Evolutionary conservation across 108 stramenopile genomes (phyloP).

Genomic region (Stephanodiscus minutulus): DNA sequence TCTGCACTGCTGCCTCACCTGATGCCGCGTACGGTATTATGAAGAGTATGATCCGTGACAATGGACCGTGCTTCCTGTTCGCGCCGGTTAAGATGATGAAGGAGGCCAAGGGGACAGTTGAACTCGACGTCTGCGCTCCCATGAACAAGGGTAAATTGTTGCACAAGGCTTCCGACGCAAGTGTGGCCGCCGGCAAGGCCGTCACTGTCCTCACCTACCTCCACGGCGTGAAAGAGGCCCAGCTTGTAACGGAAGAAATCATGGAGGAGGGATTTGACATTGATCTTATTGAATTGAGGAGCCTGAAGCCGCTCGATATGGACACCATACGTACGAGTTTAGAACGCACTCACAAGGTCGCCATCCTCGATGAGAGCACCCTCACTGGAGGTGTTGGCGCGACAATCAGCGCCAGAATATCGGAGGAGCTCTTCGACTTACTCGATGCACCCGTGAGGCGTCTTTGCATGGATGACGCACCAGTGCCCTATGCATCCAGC

Average conservation of each 20-base stretch:
- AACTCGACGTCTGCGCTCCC: conserved; percentile 89
- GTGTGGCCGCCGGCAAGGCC: conserved; percentile 81
- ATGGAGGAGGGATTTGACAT: conserved; percentile 93
- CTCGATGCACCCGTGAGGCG: conserved; percentile 96
- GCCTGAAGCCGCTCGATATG: conserved; percentile 97
- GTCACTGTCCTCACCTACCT: conserved; percentile 98
- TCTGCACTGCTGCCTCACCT: conserved; percentile 96
- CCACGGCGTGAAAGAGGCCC: conserved; percentile 96
- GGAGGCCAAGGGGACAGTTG: conserved; percentile 89
- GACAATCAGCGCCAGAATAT: conserved; percentile 91
- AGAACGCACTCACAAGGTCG: conserved; percentile 88
- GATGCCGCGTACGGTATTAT: conserved; percentile 96
- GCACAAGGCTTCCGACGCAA: conserved; percentile 81
- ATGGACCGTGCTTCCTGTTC: conserved; percentile 98
- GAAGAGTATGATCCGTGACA: conserved; percentile 98
- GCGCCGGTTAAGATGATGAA: conserved; percentile 99
- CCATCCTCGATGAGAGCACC: conserved; percentile 96
- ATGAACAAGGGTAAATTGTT: conserved; percentile 93
- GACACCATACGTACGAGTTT: conserved; percentile 89
- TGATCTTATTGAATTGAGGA: conserved; percentile 96
- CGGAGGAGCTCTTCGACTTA: conserved; percentile 94
- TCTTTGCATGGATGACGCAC: conserved; percentile 98
- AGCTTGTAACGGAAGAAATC: conserved; percentile 80
- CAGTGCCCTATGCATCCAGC: conserved; percentile 93
- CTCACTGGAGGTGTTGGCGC: conserved; percentile 96